phyloP scores from a whole-genome alignment of 2,329 filamentous ascomycete genomes.

The Hymenoscyphus salicellus region DNA sequence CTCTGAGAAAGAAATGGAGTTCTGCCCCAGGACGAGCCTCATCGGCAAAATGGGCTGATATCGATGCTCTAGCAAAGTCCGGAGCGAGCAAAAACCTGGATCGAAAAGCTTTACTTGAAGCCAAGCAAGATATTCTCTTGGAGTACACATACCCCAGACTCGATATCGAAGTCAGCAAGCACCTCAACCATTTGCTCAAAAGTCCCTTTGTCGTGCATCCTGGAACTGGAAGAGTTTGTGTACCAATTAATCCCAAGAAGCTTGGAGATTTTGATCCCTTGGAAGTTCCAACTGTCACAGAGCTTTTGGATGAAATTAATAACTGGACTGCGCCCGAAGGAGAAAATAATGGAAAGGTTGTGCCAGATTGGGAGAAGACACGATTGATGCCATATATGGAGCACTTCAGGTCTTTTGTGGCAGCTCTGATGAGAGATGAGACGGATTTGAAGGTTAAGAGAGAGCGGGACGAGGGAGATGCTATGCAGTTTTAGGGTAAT shows the following conservation, averaged over 20 bases:
- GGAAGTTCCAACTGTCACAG: conserved; percentile 81
- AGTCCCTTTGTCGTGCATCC: conserved; percentile 95
- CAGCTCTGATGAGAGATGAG: conserved; percentile 74
- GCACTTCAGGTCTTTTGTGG: conserved; percentile 79
- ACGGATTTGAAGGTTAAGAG: conserved; percentile 50
- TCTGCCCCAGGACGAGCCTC: conserved; percentile 75
- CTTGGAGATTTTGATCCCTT: conserved; percentile 86
- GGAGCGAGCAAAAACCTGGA: conserved; percentile 72
- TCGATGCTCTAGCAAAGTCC: conserved; percentile 78
- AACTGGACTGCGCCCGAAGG: conserved; percentile 58
- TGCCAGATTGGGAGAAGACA: conserved; percentile 95
- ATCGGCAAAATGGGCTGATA: conserved; percentile 86
- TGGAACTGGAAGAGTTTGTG: conserved; percentile 88
- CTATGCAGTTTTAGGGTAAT: conserved; percentile 60
- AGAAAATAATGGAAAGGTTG: conserved; percentile 45
- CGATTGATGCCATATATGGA: conserved; percentile 90
- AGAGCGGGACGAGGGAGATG: conserved; percentile 49
- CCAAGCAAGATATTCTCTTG: conserved; percentile 92
- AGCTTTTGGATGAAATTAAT: conserved; percentile 82
- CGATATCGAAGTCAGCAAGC: conserved; percentile 96
- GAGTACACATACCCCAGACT: conserved; percentile 98
- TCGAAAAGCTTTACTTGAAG: conserved; percentile 70
- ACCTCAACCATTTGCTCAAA: conserved; percentile 96
- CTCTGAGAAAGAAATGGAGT: conserved; percentile 87
- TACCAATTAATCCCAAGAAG: conserved; percentile 76